Evolutionary conservation across 495 filamentous ascomycete genomes (phyloP), one percentile per base, ranked within the genome.

Genomic region (Penicillium herquei): DNA sequence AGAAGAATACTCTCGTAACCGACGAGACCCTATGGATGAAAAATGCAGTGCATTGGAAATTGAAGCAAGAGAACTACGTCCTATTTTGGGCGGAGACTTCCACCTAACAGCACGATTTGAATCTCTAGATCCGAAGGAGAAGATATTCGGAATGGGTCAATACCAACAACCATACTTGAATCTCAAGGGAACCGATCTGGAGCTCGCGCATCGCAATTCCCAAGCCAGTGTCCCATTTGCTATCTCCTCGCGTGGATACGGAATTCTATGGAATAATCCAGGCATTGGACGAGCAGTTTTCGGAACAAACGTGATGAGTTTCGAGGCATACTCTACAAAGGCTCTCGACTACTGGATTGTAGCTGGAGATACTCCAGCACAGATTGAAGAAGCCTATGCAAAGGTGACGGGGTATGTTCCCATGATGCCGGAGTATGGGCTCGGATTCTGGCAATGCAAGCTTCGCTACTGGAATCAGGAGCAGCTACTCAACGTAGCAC

Each of bases 401-500:
- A 64, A 61, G 13, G 76, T 73, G 12, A 79, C 80, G 0, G 82
- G 81, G 3, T 74, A 71, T 41, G 80, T 78, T 0, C 82, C 82
- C 0, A 79, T 79, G 78, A 85, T 85, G 82, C 82, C 82, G 2
- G 81, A 84, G 49, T 84, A 82, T 49, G 82, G 82, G 7, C 73
- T 84, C 16, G 82, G 82, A 0, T 85, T 84, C 58, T 85, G 82
- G 81, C 81, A 85, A 54, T 83, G 81, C 64, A 84, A 84, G 64
- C 70, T 84, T 26, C 75, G 81, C 0, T 85, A 84, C 61, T 76
- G 76, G 64, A 83, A 79, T 12, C 82, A 85, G 61, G 81, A 84
- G 48, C 77, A 84, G 63, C 47, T 84, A 13, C 64, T 85, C 3
- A 55, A 69, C 4, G 74, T 85, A 5, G 81, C 80, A 6, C 67